phyloP scores from a whole-genome alignment of 1,139 yeast genomes.

The Geotrichum macrosporum region DNA sequence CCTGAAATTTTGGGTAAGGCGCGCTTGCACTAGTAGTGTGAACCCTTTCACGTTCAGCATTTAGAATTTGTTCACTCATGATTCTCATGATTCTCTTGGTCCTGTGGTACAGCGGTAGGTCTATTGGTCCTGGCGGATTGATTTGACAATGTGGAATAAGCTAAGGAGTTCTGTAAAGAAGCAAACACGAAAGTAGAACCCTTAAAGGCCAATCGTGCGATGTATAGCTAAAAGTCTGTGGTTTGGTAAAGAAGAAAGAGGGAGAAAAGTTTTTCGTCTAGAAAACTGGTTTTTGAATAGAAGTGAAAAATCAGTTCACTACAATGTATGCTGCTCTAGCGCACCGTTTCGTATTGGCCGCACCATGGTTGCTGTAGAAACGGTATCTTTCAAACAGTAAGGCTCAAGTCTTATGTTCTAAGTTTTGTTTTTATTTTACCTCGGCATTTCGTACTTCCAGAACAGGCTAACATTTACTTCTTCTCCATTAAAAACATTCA shows the following conservation, averaged over 20 bases:
- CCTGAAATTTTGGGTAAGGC: background rate
- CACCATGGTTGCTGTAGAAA: background rate
- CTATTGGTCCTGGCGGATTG: background rate
- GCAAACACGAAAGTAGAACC: constrained; percentile 25
- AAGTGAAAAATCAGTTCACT: too few species aligned
- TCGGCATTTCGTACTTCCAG: background rate
- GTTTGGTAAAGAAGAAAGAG: background rate
- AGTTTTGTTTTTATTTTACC: background rate
- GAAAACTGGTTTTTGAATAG: background rate
- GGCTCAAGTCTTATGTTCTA: constrained; percentile 2
- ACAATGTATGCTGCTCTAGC: too few species aligned
- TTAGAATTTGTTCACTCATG: background rate
- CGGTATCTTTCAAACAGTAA: background rate
- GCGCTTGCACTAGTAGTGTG: background rate
- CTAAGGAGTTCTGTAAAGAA: constrained; percentile 19
- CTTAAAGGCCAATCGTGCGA: constrained; percentile 25
- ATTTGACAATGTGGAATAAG: background rate
- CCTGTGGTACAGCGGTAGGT: constrained; percentile 2
- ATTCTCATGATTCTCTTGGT: background rate
- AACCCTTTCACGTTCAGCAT: background rate
- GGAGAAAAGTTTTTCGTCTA: background rate
- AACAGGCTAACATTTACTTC: too few species aligned
- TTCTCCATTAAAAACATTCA: too few species aligned
- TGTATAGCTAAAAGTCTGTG: background rate
- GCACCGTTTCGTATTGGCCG: background rate